A percentile compares a stretch with the other conserved stretches of the same genome.
Conservation (phyloP, 2,329 filamentous ascomycete species). For the Monosporascus sp. region DNA sequence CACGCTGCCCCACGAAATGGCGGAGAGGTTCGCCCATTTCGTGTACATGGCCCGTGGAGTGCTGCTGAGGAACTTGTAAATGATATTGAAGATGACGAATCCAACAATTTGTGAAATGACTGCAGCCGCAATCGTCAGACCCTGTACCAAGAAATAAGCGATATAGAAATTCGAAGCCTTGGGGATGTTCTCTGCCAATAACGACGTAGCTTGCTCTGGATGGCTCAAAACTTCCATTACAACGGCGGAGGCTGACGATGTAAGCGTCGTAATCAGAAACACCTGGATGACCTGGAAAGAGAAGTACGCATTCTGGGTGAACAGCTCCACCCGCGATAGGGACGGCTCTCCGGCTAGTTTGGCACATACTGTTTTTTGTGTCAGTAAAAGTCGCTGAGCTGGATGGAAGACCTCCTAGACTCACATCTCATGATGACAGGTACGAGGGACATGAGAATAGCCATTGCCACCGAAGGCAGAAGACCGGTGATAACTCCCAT, state of each 20-base stretch:
- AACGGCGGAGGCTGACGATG: constrained; percentile 72
- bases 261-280: constrained; percentile 79
- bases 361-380: constrained; percentile 55
- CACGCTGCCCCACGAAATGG: constrained; percentile 77
- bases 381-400: constrained; percentile 6
- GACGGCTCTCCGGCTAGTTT: constrained; percentile 77
- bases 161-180: constrained; percentile 91
- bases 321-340: constrained; percentile 73
- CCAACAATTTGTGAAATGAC: constrained; percentile 67
- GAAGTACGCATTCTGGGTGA: constrained; percentile 89
- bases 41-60: constrained; percentile 77
- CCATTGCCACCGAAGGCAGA: constrained; percentile 70
- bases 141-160: constrained; percentile 90
- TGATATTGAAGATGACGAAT: constrained; percentile 65
- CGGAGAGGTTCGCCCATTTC: constrained; percentile 68
- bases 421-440: constrained; percentile 74
- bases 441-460: constrained; percentile 80
- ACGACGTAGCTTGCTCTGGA: constrained; percentile 53
- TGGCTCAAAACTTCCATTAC: constrained; percentile 56
- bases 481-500: constrained; percentile 81
- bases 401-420: constrained; percentile 18
- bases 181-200: constrained; percentile 72
- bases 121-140: constrained; percentile 69
- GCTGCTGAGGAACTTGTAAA: constrained; percentile 68
- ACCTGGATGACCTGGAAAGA: constrained; percentile 86